Evolutionary conservation across 805 yeast genomes (phyloP).

Genomic region (Sungouiella blattae): DNA sequence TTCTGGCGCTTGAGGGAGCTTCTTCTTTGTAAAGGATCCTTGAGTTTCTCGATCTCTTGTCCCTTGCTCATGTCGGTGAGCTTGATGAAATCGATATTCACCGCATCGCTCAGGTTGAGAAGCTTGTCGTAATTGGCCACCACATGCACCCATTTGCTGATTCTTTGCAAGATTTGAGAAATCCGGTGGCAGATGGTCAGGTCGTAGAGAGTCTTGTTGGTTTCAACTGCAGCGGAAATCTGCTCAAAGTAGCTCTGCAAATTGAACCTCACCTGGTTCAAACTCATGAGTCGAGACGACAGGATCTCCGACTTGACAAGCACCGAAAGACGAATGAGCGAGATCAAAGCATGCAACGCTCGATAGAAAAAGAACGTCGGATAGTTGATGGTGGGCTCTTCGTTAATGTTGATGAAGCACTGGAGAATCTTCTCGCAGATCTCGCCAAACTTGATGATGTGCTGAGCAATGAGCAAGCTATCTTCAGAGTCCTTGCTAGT

Average conservation of each 20-base stretch:
- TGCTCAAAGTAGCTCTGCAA: constrained; percentile 4
- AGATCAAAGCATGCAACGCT: constrained; percentile 50
- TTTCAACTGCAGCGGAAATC: constrained; percentile 4
- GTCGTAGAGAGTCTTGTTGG: background rate
- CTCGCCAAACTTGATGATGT: constrained; percentile 40
- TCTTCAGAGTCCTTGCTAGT: background rate
- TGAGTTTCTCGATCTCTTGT: constrained; percentile 28
- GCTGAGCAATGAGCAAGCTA: constrained; percentile 24
- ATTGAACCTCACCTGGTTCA: constrained; percentile 3
- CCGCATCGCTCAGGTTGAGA: constrained; percentile 1
- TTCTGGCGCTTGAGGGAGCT: background rate
- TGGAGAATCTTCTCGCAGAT: constrained; percentile 46
- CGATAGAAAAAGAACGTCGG: constrained; percentile 54
- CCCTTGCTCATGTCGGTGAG: constrained; percentile 29
- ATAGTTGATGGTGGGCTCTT: constrained; percentile 33
- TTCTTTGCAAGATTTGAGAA: constrained; percentile 19
- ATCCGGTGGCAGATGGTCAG: constrained; percentile 10
- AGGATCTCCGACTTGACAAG: constrained; percentile 34
- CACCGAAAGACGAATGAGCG: constrained; percentile 44
- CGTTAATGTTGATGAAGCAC: constrained; percentile 39
- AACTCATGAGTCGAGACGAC: constrained; percentile 1
- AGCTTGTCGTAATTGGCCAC: constrained; percentile 4
- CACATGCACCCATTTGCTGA: constrained; percentile 17
- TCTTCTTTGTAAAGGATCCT: constrained; percentile 17
- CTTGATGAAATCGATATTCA: constrained; percentile 18